Conservation (phyloP, 2,329 filamentous ascomycete genomes). For the Metarhizium robertsii region DNA sequence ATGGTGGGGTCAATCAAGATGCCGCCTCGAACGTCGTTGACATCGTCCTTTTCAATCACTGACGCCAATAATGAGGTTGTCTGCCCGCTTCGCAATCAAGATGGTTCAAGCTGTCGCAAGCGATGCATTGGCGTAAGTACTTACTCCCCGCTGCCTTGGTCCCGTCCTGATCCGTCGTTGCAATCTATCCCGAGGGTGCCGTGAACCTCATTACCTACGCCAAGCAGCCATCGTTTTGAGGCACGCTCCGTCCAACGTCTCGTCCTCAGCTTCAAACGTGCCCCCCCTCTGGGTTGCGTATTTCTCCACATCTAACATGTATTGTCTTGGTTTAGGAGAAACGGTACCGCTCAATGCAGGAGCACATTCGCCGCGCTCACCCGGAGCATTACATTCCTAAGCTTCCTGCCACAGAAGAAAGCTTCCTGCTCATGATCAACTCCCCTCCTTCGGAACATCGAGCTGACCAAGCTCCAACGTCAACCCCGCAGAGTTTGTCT, state of each 20-base stretch:
- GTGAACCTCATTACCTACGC: not conserved
- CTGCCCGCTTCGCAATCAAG: conserved; percentile 89
- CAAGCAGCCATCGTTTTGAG: not conserved
- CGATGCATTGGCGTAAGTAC: conserved; percentile 91
- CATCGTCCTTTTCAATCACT: conserved; percentile 83
- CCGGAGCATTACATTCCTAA: conserved; percentile 97
- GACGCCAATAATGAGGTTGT: conserved; percentile 94
- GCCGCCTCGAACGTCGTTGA: conserved; percentile 81
- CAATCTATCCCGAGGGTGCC: not conserved
- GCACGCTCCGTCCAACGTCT: not conserved
- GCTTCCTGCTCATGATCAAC: conserved; percentile 93
- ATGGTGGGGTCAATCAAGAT: conserved; percentile 54
- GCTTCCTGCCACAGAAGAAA: conserved; percentile 95
- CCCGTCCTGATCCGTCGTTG: not conserved
- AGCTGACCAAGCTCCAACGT: conserved; percentile 21
- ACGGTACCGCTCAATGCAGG: conserved; percentile 96
- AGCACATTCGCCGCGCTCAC: conserved; percentile 95
- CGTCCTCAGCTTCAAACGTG: not conserved
- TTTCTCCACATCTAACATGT: not conserved
- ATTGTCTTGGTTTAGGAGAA: conserved; percentile 58
- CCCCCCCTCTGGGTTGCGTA: not conserved
- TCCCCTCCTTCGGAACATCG: conserved; percentile 69
- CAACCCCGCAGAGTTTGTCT: conserved; percentile 23
- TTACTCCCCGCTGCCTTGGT: not conserved
- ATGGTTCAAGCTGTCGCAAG: conserved; percentile 95